Conservation (phyloP, 352 stramenopile species). For the Globisporangium middletonii region DNA sequence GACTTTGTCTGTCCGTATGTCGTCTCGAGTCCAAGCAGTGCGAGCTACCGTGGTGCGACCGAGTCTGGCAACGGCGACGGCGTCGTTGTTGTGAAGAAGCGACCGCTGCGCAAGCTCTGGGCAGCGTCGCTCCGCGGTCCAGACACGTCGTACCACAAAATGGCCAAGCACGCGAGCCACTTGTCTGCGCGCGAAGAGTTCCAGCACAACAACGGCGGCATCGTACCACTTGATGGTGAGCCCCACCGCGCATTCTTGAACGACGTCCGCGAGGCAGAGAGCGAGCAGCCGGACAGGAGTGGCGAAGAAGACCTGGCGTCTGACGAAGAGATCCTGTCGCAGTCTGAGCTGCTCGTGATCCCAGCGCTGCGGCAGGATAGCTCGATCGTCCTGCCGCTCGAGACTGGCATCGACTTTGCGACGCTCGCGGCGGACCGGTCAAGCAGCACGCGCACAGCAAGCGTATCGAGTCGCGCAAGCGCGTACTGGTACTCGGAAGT, state of each 20-base stretch:
- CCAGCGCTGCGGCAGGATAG: constrained; percentile 41
- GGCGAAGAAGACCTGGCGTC: constrained; percentile 26
- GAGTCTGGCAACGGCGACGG: constrained; percentile 14
- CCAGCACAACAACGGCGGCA: constrained; percentile 60
- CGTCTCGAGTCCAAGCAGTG: background rate
- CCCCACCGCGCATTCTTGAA: constrained; percentile 79
- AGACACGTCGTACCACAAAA: constrained; percentile 51
- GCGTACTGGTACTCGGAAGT: constrained; percentile 80
- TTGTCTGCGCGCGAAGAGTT: constrained; percentile 77
- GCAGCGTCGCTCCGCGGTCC: constrained; percentile 19
- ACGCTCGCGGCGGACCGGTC: constrained; percentile 17
- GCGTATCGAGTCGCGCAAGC: constrained; percentile 18
- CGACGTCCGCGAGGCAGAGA: constrained; percentile 51
- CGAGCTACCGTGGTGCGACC: constrained; percentile 1
- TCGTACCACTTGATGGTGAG: constrained; percentile 83
- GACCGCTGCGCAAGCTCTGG: constrained; percentile 60
- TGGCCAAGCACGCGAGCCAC: constrained; percentile 85
- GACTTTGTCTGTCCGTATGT: constrained; percentile 83
- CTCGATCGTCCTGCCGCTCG: constrained; percentile 45
- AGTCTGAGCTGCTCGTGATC: constrained; percentile 48
- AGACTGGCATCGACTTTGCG: constrained; percentile 43
- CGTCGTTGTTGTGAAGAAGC: constrained; percentile 35
- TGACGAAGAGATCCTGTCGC: constrained; percentile 39
- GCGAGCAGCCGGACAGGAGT: constrained; percentile 31
- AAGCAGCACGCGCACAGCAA: constrained; percentile 2